These are phyloP conservation scores for Phialocephala sp. DNA, from an alignment of 2,329 filamentous ascomycete genomes.

Conservation along the genomic window DNA sequence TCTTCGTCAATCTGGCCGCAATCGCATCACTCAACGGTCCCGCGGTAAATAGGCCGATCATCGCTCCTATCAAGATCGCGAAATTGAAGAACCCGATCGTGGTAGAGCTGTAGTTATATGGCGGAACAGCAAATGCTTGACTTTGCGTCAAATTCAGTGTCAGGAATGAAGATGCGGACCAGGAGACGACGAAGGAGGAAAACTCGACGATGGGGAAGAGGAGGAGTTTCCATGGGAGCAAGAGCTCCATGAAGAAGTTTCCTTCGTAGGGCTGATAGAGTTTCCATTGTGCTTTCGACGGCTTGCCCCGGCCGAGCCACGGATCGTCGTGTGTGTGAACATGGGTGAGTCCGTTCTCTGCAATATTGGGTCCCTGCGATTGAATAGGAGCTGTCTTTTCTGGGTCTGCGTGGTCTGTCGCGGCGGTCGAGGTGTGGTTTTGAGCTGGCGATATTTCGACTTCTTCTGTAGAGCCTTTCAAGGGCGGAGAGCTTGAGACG, in stretches of 20 bases:
- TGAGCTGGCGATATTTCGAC: slow-evolving; percentile 20
- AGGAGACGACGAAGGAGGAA: slow-evolving; percentile 65
- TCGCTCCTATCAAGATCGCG: slow-evolving; percentile 54
- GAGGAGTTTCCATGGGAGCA: slow-evolving; percentile 67
- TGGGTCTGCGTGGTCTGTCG: slow-evolving; percentile 26
- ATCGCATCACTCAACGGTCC: slow-evolving; percentile 50
- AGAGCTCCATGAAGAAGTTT: slow-evolving; percentile 58
- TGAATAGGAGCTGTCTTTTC: slow-evolving; percentile 29
- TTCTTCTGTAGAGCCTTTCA: slow-evolving; percentile 33
- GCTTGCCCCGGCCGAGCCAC: slow-evolving; percentile 59
- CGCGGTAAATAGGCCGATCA: slow-evolving; percentile 55
- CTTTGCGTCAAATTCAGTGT: slow-evolving; percentile 63
- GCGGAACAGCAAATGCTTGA: slow-evolving; percentile 42
- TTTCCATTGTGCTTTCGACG: slow-evolving; percentile 60
- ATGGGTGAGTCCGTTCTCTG: slow-evolving; percentile 35
- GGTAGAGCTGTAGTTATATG: slow-evolving; percentile 44
- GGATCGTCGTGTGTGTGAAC: slow-evolving; percentile 55
- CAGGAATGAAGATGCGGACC: slow-evolving; percentile 62
- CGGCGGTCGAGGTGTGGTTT: slow-evolving; percentile 8
- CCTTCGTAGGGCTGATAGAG: slow-evolving; percentile 55
- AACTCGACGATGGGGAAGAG: slow-evolving; percentile 68
- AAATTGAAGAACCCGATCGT: slow-evolving; percentile 57
- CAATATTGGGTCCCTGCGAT: slow-evolving; percentile 20
- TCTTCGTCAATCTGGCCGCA: slow-evolving; percentile 42
- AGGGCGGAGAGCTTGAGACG: slow-evolving; percentile 18